These are phyloP conservation scores for Colletotrichum limetticola DNA, from an alignment of 2,329 filamentous ascomycete species.

Conservation along the genomic window DNA sequence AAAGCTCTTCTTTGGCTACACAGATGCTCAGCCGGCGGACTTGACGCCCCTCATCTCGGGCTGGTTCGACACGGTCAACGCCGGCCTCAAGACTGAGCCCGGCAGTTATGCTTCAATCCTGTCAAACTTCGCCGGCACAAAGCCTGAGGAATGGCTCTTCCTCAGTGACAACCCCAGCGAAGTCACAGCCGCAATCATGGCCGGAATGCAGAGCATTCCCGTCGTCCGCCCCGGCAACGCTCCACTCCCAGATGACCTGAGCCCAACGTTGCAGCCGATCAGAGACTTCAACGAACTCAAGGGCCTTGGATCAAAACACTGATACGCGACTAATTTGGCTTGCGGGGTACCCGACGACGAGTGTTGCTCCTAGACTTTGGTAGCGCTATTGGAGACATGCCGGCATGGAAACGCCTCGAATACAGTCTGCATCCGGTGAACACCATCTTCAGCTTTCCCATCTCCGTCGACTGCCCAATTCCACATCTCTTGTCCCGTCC, in stretches of 20 bases:
- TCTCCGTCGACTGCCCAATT: conserved; percentile 18
- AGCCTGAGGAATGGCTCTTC: conserved; percentile 73
- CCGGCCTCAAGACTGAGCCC: conserved; percentile 76
- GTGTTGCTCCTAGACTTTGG: conserved; percentile 6
- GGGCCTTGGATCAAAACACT: conserved; percentile 17
- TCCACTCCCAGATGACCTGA: conserved; percentile 63
- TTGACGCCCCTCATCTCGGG: conserved; percentile 68
- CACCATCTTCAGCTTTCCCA: conserved; percentile 21
- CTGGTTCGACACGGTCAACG: conserved; percentile 86
- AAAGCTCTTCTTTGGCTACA: conserved; percentile 81
- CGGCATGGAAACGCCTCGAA: conserved; percentile 16
- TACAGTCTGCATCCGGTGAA: conserved; percentile 32
- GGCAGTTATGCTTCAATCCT: conserved; percentile 76
- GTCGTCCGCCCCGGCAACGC: conserved; percentile 78
- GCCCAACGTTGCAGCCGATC: conserved; percentile 47
- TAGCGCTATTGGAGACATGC: conserved; percentile 17
- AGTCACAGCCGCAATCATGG: conserved; percentile 69
- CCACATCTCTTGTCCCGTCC: neutral
- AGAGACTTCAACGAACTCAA: conserved; percentile 44
- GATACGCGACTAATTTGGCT: neutral
- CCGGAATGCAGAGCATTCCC: conserved; percentile 72
- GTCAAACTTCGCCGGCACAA: conserved; percentile 55
- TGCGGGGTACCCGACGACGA: neutral
- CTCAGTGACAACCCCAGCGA: conserved; percentile 83
- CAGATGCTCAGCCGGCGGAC: conserved; percentile 67